Percentiles rank a stretch among this genome's conserved stretches.
phyloP scores from a whole-genome alignment of 2,329 filamentous ascomycete genomes.

The Neonectria coccinea region DNA sequence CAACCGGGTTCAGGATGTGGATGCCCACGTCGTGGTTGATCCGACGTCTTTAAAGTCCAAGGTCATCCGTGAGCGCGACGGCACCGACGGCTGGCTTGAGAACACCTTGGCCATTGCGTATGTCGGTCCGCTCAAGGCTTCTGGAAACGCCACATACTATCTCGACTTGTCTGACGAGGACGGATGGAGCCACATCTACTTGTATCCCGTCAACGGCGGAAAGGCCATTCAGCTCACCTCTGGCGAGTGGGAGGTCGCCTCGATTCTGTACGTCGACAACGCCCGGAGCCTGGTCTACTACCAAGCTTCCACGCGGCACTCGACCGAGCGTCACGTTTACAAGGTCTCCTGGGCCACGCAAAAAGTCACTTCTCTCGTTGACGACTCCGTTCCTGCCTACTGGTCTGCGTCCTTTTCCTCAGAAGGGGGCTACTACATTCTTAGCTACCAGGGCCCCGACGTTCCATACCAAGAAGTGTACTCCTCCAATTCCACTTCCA shows the following conservation, averaged over 20 bases:
- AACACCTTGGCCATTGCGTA: slow-evolving; percentile 68
- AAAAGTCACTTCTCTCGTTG: slow-evolving; percentile 69
- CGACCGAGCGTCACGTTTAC: slow-evolving; percentile 76
- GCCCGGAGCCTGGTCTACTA: slow-evolving; percentile 70
- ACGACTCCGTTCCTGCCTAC: slow-evolving; percentile 67
- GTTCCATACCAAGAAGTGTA: slow-evolving; percentile 78
- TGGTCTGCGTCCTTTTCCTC: slow-evolving; percentile 76
- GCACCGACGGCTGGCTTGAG: slow-evolving; percentile 71
- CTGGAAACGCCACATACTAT: slow-evolving; percentile 63
- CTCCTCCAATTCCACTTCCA: slow-evolving; percentile 62
- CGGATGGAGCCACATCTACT: slow-evolving; percentile 77
- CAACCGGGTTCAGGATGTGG: slow-evolving; percentile 75
- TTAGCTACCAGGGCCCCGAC: slow-evolving; percentile 73
- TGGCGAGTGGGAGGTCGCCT: slow-evolving; percentile 74
- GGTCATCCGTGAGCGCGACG: slow-evolving; percentile 68
- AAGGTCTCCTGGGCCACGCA: slow-evolving; percentile 69
- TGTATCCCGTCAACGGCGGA: slow-evolving; percentile 69
- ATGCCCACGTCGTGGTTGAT: slow-evolving; percentile 72
- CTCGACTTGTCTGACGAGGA: slow-evolving; percentile 74
- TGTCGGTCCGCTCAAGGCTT: slow-evolving; percentile 59
- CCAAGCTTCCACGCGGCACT: slow-evolving; percentile 72
- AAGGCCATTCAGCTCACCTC: slow-evolving; percentile 68
- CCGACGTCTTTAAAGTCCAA: slow-evolving; percentile 59
- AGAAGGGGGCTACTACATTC: slow-evolving; percentile 72
- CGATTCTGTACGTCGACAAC: slow-evolving; percentile 70